Evolutionary conservation across 805 yeast genomes (phyloP).

Genomic region (Cyberlindnera japonica): DNA sequence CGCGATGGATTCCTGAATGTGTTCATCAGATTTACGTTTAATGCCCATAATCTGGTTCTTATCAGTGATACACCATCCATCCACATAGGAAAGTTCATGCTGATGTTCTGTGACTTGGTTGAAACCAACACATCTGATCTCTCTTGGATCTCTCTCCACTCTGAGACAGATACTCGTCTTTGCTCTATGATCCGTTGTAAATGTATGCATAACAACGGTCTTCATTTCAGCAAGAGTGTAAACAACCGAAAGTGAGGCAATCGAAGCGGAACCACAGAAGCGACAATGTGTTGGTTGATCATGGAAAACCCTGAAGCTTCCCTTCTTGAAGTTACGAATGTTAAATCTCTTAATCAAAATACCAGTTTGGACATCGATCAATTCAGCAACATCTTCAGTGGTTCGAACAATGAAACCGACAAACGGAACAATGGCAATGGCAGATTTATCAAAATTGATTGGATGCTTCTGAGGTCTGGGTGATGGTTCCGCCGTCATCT

Average conservation of each 20-base stretch:
- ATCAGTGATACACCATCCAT: constrained; percentile 77
- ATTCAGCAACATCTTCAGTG: constrained; percentile 51
- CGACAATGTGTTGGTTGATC: constrained; percentile 85
- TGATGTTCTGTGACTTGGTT: constrained; percentile 68
- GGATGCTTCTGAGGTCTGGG: not conserved
- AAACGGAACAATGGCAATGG: constrained; percentile 57
- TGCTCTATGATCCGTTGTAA: constrained; percentile 67
- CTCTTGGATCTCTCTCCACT: constrained; percentile 91
- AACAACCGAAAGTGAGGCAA: constrained; percentile 66
- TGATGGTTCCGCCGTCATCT: not conserved
- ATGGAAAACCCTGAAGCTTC: constrained; percentile 66
- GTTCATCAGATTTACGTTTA: constrained; percentile 15
- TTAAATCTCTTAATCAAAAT: constrained; percentile 56
- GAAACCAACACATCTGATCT: constrained; percentile 84
- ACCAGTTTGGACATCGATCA: constrained; percentile 78
- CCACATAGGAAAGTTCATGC: constrained; percentile 62
- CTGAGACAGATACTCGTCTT: constrained; percentile 78
- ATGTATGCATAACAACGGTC: constrained; percentile 67
- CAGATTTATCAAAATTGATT: constrained; percentile 25
- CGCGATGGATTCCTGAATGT: constrained; percentile 18
- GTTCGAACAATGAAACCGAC: constrained; percentile 73
- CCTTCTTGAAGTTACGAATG: constrained; percentile 55
- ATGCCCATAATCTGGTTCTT: constrained; percentile 70
- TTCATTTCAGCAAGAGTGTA: constrained; percentile 59
- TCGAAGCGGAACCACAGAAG: constrained; percentile 86